A percentile compares a stretch with the other conserved stretches of the same genome.
Evolutionary conservation across 2,329 filamentous ascomycete species (phyloP).

Genomic region (Sarocladium oryzae): DNA sequence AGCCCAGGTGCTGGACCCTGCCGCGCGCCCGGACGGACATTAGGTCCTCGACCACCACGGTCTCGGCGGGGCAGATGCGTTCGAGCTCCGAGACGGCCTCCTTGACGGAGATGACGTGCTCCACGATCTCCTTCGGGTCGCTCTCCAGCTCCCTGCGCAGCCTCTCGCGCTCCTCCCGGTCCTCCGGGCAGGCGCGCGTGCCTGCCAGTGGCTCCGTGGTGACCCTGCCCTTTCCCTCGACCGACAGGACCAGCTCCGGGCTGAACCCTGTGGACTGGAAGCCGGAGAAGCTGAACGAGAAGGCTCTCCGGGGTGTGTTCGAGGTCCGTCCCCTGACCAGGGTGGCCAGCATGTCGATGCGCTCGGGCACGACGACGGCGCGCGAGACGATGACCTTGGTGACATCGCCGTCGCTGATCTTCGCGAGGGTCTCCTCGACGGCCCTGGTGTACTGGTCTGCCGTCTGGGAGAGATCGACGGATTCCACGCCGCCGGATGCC

Average conservation of each 20-base stretch:
- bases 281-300: neutral
- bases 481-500: too few species aligned
- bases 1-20: slow-evolving; percentile 16
- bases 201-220: slow-evolving; percentile 15
- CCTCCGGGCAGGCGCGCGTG: slow-evolving; percentile 9
- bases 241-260: slow-evolving; percentile 14
- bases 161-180: slow-evolving; percentile 1
- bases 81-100: slow-evolving; percentile 14
- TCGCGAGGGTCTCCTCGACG: neutral
- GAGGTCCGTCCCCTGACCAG: neutral
- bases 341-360: neutral
- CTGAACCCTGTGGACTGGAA: slow-evolving; percentile 14
- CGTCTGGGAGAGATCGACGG: neutral
- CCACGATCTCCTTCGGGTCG: slow-evolving; percentile 15
- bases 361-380: neutral
- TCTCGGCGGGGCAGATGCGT: slow-evolving; percentile 10
- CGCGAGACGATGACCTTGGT: neutral
- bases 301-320: neutral
- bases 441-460: neutral
- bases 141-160: slow-evolving; percentile 8
- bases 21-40: slow-evolving; percentile 14
- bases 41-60: slow-evolving; percentile 15
- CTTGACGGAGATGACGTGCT: slow-evolving; percentile 15
- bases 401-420: neutral
- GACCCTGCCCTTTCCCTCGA: slow-evolving; percentile 12